Evolutionary conservation across 805 yeast genomes (phyloP).

Genomic region (Lachancea meyersii): DNA sequence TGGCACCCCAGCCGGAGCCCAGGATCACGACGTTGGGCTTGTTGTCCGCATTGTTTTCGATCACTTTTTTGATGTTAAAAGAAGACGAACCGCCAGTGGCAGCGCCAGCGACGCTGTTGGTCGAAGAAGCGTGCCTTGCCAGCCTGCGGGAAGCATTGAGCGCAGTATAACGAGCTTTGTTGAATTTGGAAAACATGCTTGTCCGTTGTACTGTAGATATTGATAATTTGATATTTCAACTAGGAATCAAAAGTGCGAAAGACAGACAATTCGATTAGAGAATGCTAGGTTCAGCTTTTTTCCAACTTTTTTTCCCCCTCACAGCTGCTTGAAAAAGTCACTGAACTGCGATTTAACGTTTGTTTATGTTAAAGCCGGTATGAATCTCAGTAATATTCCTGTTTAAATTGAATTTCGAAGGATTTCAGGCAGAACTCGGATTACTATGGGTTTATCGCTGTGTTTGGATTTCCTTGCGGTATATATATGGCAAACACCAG

Average conservation of each 20-base stretch:
- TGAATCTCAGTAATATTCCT: too few relatives aligned
- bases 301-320: neutral
- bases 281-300: too few relatives aligned
- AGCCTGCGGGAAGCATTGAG: slow-evolving; percentile 15
- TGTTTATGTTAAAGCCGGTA: too few relatives aligned
- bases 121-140: slow-evolving; percentile 12
- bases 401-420: too few relatives aligned
- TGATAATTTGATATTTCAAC: too few relatives aligned
- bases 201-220: neutral
- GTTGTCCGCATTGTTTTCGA: slow-evolving; percentile 28
- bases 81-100: slow-evolving; percentile 34
- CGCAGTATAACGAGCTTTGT: slow-evolving; percentile 4
- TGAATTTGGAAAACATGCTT: slow-evolving; percentile 3
- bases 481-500: neutral
- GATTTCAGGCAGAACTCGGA: too few relatives aligned
- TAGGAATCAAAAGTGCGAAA: too few relatives aligned
- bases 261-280: too few relatives aligned
- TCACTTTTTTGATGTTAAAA: slow-evolving; percentile 36
- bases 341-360: too few relatives aligned
- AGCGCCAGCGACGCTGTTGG: slow-evolving; percentile 12
- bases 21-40: slow-evolving; percentile 51
- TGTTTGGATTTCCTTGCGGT: neutral
- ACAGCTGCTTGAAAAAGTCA: too few relatives aligned
- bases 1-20: slow-evolving; percentile 95
- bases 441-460: too few relatives aligned